phyloP scores from a whole-genome alignment of 2,329 filamentous ascomycete species.

The Claviceps fusiformis region DNA sequence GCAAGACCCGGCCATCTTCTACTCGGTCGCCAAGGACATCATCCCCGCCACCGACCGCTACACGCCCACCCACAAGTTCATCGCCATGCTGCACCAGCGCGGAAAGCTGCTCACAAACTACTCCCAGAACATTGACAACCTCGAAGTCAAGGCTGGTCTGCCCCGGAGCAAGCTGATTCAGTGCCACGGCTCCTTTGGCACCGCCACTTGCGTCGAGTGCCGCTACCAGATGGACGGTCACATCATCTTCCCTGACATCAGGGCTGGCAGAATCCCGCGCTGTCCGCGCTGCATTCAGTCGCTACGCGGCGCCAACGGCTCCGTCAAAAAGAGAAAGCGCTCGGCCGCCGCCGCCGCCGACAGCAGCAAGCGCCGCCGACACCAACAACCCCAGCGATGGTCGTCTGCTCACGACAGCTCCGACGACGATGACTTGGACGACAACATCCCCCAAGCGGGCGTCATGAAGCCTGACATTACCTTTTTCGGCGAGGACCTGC shows the following conservation, averaged over 20 bases:
- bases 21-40: constrained; percentile 81
- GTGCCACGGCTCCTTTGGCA: constrained; percentile 93
- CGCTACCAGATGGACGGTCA: constrained; percentile 60
- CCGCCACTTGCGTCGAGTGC: constrained; percentile 78
- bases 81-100: constrained; percentile 74
- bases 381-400: constrained; percentile 11
- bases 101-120: constrained; percentile 91
- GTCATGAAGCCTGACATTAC: constrained; percentile 98
- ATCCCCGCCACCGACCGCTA: constrained; percentile 66
- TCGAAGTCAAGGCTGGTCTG: constrained; percentile 80
- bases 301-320: constrained; percentile 22
- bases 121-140: constrained; percentile 97
- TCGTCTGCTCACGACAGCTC: constrained; percentile 26
- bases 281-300: constrained; percentile 57
- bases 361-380: background rate
- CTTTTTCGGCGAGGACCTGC: constrained; percentile 88
- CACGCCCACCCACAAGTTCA: constrained; percentile 90
- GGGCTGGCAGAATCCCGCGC: constrained; percentile 58
- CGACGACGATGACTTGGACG: constrained; percentile 35
- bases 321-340: constrained; percentile 28
- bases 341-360: constrained; percentile 14
- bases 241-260: constrained; percentile 66
- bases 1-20: constrained; percentile 80
- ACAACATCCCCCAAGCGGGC: constrained; percentile 49
- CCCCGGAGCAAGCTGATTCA: constrained; percentile 72